These are phyloP conservation scores for Lasiodiplodia sp. DNA, from an alignment of 2,329 filamentous ascomycete species.

Conservation along the genomic window DNA sequence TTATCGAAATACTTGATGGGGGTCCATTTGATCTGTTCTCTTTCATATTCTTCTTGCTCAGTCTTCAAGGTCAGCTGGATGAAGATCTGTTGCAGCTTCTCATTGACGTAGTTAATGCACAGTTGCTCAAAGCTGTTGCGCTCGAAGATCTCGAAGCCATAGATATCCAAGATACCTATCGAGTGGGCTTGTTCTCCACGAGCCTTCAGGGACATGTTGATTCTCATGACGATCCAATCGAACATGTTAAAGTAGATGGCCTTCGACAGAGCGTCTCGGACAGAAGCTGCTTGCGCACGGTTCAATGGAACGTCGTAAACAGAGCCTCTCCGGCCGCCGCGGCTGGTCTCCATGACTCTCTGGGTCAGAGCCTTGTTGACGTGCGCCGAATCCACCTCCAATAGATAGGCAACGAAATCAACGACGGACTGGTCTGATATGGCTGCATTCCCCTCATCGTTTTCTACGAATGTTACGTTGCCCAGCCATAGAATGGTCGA, in stretches of 20 bases:
- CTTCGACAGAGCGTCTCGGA: conserved; percentile 89
- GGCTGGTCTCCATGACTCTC: conserved; percentile 78
- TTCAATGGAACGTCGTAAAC: conserved; percentile 82
- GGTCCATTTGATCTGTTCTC: conserved; percentile 97
- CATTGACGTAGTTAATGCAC: conserved; percentile 99
- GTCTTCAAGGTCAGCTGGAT: conserved; percentile 96
- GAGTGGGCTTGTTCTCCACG: conserved; percentile 78
- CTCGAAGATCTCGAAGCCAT: conserved; percentile 98
- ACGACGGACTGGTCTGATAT: conserved; percentile 90
- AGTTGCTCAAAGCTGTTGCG: conserved; percentile 98
- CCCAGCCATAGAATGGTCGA: conserved; percentile 92
- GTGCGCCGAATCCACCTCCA: conserved; percentile 83
- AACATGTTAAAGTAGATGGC: conserved; percentile 98
- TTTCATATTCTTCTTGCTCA: conserved; percentile 95
- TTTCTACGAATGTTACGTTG: conserved; percentile 89
- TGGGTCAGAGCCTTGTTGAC: conserved; percentile 89
- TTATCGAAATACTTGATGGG: conserved; percentile 99
- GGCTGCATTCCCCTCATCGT: conserved; percentile 85
- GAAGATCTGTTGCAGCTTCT: conserved; percentile 98
- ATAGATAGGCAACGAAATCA: conserved; percentile 90
- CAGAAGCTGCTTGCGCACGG: conserved; percentile 81
- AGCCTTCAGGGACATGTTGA: conserved; percentile 87
- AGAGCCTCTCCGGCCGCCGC: conserved; percentile 70
- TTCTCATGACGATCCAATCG: conserved; percentile 94
- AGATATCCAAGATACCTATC: conserved; percentile 97